phyloP scores from a whole-genome alignment of 768 basidiomycete species.

The Crepidotus variabilis region DNA sequence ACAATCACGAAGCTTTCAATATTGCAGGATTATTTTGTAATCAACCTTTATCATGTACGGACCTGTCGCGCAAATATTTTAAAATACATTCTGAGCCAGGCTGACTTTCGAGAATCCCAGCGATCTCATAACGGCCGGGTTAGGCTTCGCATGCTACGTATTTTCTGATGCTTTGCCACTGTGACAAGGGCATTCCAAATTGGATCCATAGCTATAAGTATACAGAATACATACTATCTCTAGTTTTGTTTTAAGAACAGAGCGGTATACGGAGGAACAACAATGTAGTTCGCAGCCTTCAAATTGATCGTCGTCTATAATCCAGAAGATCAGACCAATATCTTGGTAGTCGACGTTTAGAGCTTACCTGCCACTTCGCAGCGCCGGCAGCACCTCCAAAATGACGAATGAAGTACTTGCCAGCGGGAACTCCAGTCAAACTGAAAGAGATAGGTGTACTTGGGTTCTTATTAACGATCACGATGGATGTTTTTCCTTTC shows the following conservation, averaged over 20 bases:
- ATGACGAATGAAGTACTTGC: conserved; percentile 50
- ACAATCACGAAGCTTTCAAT: too few species aligned
- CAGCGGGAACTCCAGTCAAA: conserved; percentile 41
- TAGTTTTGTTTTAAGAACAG: conserved; percentile 29
- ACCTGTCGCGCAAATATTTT: too few species aligned
- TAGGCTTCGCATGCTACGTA: too few species aligned
- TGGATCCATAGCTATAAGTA: too few species aligned
- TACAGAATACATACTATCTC: not conserved
- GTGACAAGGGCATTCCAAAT: too few species aligned
- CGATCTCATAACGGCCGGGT: too few species aligned
- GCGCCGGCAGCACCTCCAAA: conserved; percentile 50
- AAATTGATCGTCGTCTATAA: conserved; percentile 28
- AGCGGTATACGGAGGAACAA: conserved; percentile 33
- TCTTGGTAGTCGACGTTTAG: not conserved
- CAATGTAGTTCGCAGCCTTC: conserved; percentile 26
- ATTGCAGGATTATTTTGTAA: too few species aligned
- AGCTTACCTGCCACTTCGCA: conserved; percentile 51
- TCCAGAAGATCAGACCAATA: not conserved
- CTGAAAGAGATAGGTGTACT: conserved; percentile 33
- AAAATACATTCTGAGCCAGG: too few species aligned
- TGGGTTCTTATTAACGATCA: conserved; percentile 51
- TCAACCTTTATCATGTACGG: too few species aligned
- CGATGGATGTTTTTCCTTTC: conserved; percentile 35
- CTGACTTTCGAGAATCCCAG: too few species aligned
- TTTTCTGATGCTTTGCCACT: too few species aligned